Evolutionary conservation across 768 basidiomycete genomes (phyloP), one percentile per base, ranked within the genome.

Genomic region (Tricholoma hemisulphureum): DNA sequence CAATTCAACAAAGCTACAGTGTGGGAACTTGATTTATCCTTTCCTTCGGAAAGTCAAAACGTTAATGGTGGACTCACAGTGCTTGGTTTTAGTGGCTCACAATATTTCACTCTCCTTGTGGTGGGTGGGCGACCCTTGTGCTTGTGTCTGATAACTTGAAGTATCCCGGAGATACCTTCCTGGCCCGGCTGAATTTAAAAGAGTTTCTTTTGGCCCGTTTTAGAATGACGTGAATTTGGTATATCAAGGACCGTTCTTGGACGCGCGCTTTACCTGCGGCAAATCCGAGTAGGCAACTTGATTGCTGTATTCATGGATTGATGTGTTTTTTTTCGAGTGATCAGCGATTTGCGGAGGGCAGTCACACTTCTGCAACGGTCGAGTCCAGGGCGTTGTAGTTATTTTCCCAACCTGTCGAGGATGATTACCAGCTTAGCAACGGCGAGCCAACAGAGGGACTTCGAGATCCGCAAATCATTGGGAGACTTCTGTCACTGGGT

Each of bases 391-490:
- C 13, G 21, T 23, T 51, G 14, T 8, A 31, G 4, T n/a, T 50
- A 32, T 11, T 35, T 48, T 18, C 48, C 32, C 58, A 59, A 51
- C 57, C 60, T 60, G 60, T 63, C 58, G 29, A 61, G 61, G 59
- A 72, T 68, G 53, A n/a, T n/a, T 64, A 65, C 68, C 64, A 61
- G 68, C 75, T 66, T 77, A 70, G 68, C 73, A 62, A 77, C 76
- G 67, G 61, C 56, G 57, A 63, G 66, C 68, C 71, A 75, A 74
- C 73, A 76, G 72, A 74, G 63, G 62, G 65, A 62, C 64, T 67
- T 70, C 65, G 70, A 76, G 77, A 78, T 77, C 77, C 77, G 76
- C 76, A 72, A 70, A 71, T 69, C 68, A 67, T 64, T 62, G 62
- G 53, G 55, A 61, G 60, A 60, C 70, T 71, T 73, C 67, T 69